Percentiles rank a stretch among this genome's conserved stretches.
phyloP scores from a whole-genome alignment of 129 eudicot genomes.

The Escallonia rubra region DNA sequence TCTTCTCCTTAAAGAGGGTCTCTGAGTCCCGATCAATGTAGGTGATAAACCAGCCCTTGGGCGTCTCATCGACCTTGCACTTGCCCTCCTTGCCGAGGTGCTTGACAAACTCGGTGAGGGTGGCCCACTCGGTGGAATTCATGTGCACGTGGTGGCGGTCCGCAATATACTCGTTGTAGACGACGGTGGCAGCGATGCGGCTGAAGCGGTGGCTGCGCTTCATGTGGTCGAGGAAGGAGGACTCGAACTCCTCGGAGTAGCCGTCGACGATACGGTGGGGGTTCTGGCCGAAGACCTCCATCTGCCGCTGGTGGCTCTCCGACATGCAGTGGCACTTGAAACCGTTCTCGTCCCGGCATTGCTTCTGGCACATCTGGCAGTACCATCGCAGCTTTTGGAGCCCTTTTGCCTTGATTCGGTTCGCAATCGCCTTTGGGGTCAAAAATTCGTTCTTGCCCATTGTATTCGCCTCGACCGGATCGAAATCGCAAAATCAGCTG shows the following conservation, averaged over 20 bases:
- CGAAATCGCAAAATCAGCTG: too few species aligned
- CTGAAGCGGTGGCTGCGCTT: slow-evolving; percentile 87
- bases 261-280: slow-evolving; percentile 73
- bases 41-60: slow-evolving; percentile 91
- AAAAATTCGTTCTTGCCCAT: slow-evolving; percentile 94
- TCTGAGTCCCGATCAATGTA: slow-evolving; percentile 88
- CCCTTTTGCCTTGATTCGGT: slow-evolving; percentile 89
- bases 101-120: slow-evolving; percentile 82
- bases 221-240: slow-evolving; percentile 68
- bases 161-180: slow-evolving; percentile 76
- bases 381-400: slow-evolving; percentile 93
- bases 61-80: slow-evolving; percentile 87
- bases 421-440: slow-evolving; percentile 90
- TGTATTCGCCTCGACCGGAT: not conserved
- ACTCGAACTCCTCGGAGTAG: slow-evolving; percentile 77
- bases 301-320: slow-evolving; percentile 87
- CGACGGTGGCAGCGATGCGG: slow-evolving; percentile 85
- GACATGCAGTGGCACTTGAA: slow-evolving; percentile 97
- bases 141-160: slow-evolving; percentile 89
- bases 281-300: slow-evolving; percentile 89
- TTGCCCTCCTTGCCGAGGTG: slow-evolving; percentile 68
- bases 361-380: slow-evolving; percentile 97
- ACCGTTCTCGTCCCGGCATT: slow-evolving; percentile 92
- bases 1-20: slow-evolving; percentile 66
- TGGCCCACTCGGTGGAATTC: slow-evolving; percentile 90